phyloP scores from a whole-genome alignment of 768 basidiomycete genomes.

The Leucocoprinus leucothites region DNA sequence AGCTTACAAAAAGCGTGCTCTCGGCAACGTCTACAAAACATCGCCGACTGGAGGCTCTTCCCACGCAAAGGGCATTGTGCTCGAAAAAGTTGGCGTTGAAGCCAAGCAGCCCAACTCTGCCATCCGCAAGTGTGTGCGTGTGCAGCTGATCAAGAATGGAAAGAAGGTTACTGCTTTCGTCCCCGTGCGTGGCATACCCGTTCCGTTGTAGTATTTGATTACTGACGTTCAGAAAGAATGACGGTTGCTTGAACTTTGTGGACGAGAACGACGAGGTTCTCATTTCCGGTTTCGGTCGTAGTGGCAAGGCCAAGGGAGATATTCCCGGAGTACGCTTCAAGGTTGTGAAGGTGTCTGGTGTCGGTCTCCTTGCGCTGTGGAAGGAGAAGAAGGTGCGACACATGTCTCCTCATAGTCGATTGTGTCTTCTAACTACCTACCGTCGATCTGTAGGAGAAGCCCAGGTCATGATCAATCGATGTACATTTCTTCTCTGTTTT shows the following conservation, averaged over 20 bases:
- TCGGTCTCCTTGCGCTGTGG: conserved; percentile 97
- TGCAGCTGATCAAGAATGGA: conserved; percentile 99
- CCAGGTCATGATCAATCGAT: not conserved
- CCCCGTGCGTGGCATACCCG: conserved; percentile 57
- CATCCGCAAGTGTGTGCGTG: conserved; percentile 99
- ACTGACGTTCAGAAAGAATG: conserved; percentile 53
- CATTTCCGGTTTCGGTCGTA: conserved; percentile 99
- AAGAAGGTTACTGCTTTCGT: conserved; percentile 99
- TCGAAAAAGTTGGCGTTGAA: conserved; percentile 99
- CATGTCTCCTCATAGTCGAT: too few relatives aligned
- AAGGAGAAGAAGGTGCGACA: conserved; percentile 94
- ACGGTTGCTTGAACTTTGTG: conserved; percentile 97
- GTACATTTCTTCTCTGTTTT: conserved; percentile 15
- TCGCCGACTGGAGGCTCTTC: conserved; percentile 99
- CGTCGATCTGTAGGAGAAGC: too few relatives aligned
- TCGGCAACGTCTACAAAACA: conserved; percentile 99
- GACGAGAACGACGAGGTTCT: conserved; percentile 99
- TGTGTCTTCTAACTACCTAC: too few relatives aligned
- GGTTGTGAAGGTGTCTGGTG: conserved; percentile 99
- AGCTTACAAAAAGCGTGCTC: conserved; percentile 98
- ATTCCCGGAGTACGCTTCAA: conserved; percentile 99
- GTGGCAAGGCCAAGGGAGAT: conserved; percentile 99
- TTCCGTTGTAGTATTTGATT: not conserved
- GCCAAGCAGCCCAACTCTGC: conserved; percentile 99
- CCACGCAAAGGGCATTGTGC: conserved; percentile 99